Base-by-base conservation (phyloP, 1,139 yeast species). In the Hyphopichia buzzinii region DNA sequence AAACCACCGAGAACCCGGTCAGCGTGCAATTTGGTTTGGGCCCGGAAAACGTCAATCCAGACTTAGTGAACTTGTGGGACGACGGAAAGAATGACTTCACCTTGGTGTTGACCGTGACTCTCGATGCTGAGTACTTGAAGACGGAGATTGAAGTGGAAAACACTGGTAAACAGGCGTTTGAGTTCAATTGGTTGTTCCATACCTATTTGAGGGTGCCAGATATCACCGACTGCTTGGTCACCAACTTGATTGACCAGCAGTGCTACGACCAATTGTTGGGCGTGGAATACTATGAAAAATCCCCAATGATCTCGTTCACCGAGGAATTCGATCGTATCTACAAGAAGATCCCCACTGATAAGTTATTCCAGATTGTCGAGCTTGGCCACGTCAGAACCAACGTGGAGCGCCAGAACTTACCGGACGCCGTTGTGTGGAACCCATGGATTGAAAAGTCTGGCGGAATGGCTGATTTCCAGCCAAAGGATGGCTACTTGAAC, bases 381-480 rank as follows among this genome's bases (percentile, higher is more conserved):
- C 67, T 74, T 42, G 94, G 94, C 28, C 73, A 77, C 43, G 90
- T 86, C 3, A 59, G 79, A 36, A 82, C 81, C 55, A 79, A 84
- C 33, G 64, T 89, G 26, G 65, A 75, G 40, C 74, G 95, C 54
- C 63, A 63, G 21, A 81, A 82, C 49, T 69, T 90, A 46, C 89
- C 85, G 3, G 97, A 92, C 55, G 77, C 88, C 16, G 97, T 92
- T 34, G 97, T 92, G 37, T 92, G 98, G 98, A 92, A 92, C 59
- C 98, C 98, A 17, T 92, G 97, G 98, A 70, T 77, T 48, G 77
- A 83, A 37, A 86, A 85, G 58, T 79, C 94, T 16, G 71, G 65
- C 21, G 83, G 84, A 1, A 85, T 92, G 90, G 81, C 70, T 26
- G 98, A 92, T 61, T 92, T 90, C 56, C 75, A 72, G 49, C 98